phyloP scores from a whole-genome alignment of 345 rosid genomes.

The Acer yangbiense region DNA sequence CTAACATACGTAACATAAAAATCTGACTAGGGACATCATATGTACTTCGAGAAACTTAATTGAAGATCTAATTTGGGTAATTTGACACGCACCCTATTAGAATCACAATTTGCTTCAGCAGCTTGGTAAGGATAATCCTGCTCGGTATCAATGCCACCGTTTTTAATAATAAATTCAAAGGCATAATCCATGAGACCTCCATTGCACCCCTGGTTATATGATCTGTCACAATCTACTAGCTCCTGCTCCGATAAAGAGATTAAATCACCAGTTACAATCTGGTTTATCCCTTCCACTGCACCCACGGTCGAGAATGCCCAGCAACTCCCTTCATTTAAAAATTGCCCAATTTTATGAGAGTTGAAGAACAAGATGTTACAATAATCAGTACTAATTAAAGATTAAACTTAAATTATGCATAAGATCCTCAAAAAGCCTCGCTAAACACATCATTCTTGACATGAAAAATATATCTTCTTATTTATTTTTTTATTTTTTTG shows the following conservation, averaged over 20 bases:
- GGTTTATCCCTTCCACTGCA: slow-evolving; percentile 78
- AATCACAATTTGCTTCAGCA: slow-evolving; percentile 50
- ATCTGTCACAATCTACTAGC: slow-evolving; percentile 70
- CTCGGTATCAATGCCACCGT: slow-evolving; percentile 72
- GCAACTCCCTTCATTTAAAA: slow-evolving; percentile 62
- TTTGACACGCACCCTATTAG: slow-evolving; percentile 42
- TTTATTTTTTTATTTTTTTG: too few relatives aligned
- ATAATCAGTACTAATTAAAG: neutral
- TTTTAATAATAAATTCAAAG: slow-evolving; percentile 56
- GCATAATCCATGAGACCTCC: slow-evolving; percentile 88
- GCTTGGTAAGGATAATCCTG: slow-evolving; percentile 65
- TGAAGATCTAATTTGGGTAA: neutral
- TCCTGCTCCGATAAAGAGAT: slow-evolving; percentile 71
- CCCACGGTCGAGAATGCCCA: slow-evolving; percentile 84
- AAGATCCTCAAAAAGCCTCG: neutral
- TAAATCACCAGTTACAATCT: slow-evolving; percentile 69
- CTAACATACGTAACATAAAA: neutral
- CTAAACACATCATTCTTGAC: too few relatives aligned
- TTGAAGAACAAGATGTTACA: neutral
- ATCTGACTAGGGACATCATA: neutral
- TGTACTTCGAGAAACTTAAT: neutral
- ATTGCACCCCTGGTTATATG: slow-evolving; percentile 63
- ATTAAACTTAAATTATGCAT: neutral
- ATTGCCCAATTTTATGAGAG: neutral
- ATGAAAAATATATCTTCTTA: too few relatives aligned